These are phyloP conservation scores for Sindora glabra DNA, from an alignment of 306 rosid genomes.

Conservation along the genomic window DNA sequence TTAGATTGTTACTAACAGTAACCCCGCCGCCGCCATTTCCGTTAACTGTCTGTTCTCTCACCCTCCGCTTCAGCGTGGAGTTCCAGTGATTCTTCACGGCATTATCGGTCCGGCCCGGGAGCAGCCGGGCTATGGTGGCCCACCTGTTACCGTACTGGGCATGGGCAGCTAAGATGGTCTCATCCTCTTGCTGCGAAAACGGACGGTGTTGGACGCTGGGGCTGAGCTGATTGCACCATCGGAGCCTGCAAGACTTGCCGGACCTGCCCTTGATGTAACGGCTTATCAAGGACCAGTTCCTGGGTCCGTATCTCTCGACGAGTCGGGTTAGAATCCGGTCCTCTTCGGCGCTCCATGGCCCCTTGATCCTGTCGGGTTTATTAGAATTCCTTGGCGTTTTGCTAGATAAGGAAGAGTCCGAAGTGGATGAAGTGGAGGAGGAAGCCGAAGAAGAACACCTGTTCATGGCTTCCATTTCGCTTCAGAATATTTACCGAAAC, in stretches of 20 bases:
- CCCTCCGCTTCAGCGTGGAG: conserved; percentile 77
- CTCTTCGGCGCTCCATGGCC: conserved; percentile 97
- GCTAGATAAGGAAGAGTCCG: conserved; percentile 33
- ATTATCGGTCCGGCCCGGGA: conserved; percentile 93
- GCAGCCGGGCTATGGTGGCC: conserved; percentile 91
- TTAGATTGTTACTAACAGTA: neutral
- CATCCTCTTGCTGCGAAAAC: conserved; percentile 70
- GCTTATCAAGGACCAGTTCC: conserved; percentile 91
- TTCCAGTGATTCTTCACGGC: conserved; percentile 98
- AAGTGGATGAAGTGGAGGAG: conserved; percentile 45
- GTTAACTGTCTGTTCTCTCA: neutral
- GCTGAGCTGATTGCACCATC: conserved; percentile 97
- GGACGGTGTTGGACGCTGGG: conserved; percentile 86
- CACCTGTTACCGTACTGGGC: conserved; percentile 77
- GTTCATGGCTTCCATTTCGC: conserved; percentile 38
- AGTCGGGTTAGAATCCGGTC: conserved; percentile 74
- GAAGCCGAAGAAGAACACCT: too few relatives aligned
- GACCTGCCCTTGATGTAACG: conserved; percentile 82
- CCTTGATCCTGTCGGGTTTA: conserved; percentile 55
- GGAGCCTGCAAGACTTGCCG: conserved; percentile 82
- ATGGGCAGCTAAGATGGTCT: conserved; percentile 69
- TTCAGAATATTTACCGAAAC: too few relatives aligned
- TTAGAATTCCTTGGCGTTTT: neutral
- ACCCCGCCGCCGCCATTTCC: neutral
- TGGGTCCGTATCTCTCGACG: conserved; percentile 69